Evolutionary conservation across 352 stramenopile genomes (phyloP), one percentile per base, ranked within the genome.

Genomic region (Thalassiosira ordinaria): DNA sequence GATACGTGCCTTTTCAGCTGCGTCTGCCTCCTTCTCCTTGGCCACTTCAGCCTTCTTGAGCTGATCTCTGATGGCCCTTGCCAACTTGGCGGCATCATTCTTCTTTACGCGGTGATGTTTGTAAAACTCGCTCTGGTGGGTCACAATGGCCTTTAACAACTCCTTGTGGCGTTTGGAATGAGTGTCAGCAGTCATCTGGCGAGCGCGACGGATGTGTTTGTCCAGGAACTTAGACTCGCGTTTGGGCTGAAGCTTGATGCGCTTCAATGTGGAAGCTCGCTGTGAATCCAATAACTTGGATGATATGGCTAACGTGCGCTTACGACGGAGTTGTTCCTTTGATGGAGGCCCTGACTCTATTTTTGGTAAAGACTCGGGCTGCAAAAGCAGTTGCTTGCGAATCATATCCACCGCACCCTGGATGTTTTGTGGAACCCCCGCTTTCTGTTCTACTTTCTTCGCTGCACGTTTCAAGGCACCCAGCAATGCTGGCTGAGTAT

Each of bases 231-330:
- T 89, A 0, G 79, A 76, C 70, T 89, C 76, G 27, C 89, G 87
- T 61, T 91, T 92, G 0, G 87, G 84, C 83, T 94, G 82, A 11
- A 92, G 64, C 57, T 92, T 94, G 51, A 91, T 64, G 9, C 89
- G 70, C 69, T 90, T 90, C n/a, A 83, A 81, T 7, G 26, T 47
- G 44, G 7, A 47, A 62, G 31, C 75, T 56, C 2, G 71, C 33
- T 72, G 29, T n/a, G n/a, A n/a, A n/a, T n/a, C n/a, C 14, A 85
- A 41, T 0, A 88, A 67, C 63, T 74, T 84, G 39, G 35, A 22
- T 8, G 73, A 61, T 26, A 88, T 86, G n/a, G 61, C 49, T 2
- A 27, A 11, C 20, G 51, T 60, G 24, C 63, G 68, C 53, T 68
- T 74, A 27, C 60, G 71, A 22, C 65, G 64, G 1, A 72, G 49